phyloP scores from a whole-genome alignment of 2,329 filamentous ascomycete genomes.

The Ceratocystis albifundus region DNA sequence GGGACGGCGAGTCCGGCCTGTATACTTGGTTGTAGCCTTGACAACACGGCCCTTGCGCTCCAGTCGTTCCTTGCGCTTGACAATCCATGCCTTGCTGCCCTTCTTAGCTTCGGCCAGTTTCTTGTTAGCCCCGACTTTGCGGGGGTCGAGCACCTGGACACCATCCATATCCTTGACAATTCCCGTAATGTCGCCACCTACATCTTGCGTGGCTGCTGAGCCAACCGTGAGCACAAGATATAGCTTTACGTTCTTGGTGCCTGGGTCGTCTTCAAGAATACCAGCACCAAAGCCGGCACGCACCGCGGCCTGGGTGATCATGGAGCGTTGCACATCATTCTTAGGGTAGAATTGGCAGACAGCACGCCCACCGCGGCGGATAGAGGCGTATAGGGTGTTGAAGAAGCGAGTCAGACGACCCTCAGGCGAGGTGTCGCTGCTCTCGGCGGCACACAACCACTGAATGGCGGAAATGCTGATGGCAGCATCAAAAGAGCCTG shows the following conservation, averaged over 20 bases:
- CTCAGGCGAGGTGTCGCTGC: slow-evolving; percentile 67
- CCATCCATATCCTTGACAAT: slow-evolving; percentile 81
- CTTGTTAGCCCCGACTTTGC: slow-evolving; percentile 30
- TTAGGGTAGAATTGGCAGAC: slow-evolving; percentile 98
- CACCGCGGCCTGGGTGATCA: slow-evolving; percentile 85
- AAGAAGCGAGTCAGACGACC: slow-evolving; percentile 78
- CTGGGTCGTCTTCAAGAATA: slow-evolving; percentile 86
- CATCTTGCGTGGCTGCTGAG: slow-evolving; percentile 38
- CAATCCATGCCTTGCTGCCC: slow-evolving; percentile 72
- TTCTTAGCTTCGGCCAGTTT: slow-evolving; percentile 54
- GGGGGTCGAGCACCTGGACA: slow-evolving; percentile 68
- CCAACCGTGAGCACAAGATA: slow-evolving; percentile 92
- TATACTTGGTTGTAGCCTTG: slow-evolving; percentile 86
- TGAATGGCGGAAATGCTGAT: slow-evolving; percentile 95
- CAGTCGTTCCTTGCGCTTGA: slow-evolving; percentile 86
- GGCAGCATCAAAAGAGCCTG: slow-evolving; percentile 86
- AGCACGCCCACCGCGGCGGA: slow-evolving; percentile 74
- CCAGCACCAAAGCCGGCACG: slow-evolving; percentile 92
- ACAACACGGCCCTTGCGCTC: slow-evolving; percentile 89
- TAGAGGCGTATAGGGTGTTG: slow-evolving; percentile 74
- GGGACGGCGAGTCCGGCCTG: slow-evolving; percentile 71
- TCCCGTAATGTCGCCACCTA: slow-evolving; percentile 71
- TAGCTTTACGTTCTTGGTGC: slow-evolving; percentile 93
- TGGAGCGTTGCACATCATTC: slow-evolving; percentile 78
- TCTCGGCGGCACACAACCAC: slow-evolving; percentile 95